These are phyloP conservation scores for Fusarium robinianum DNA, from an alignment of 2,329 filamentous ascomycete species.

Conservation along the genomic window DNA sequence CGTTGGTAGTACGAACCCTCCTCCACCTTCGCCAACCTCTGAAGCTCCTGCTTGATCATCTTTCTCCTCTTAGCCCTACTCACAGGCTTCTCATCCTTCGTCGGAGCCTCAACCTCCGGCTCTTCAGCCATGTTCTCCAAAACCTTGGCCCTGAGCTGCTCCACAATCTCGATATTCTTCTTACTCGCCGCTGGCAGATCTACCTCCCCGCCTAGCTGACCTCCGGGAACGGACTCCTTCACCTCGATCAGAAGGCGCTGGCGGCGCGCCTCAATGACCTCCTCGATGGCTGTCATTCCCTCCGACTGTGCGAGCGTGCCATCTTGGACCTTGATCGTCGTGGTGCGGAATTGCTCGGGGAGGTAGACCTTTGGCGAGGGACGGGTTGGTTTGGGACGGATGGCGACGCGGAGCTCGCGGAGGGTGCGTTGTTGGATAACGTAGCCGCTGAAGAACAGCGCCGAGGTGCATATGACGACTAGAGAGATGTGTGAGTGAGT, in stretches of 20 bases:
- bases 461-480: slow-evolving; percentile 78
- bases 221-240: slow-evolving; percentile 39
- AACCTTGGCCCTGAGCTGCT: slow-evolving; percentile 39
- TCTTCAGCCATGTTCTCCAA: slow-evolving; percentile 42
- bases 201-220: slow-evolving; percentile 18
- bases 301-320: slow-evolving; percentile 50
- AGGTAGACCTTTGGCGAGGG: slow-evolving; percentile 54
- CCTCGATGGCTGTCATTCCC: too few relatives aligned
- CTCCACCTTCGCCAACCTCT: slow-evolving; percentile 50
- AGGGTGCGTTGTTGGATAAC: slow-evolving; percentile 86
- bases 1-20: slow-evolving; percentile 58
- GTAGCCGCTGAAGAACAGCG: slow-evolving; percentile 88
- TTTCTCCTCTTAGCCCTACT: slow-evolving; percentile 58
- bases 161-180: slow-evolving; percentile 41
- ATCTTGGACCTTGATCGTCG: slow-evolving; percentile 53
- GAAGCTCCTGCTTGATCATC: slow-evolving; percentile 63
- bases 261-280: slow-evolving; percentile 36
- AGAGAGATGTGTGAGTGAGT: slow-evolving; percentile 10
- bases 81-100: slow-evolving; percentile 52
- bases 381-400: slow-evolving; percentile 54
- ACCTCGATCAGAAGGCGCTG: slow-evolving; percentile 43
- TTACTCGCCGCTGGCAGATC: slow-evolving; percentile 15
- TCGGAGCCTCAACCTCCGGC: slow-evolving; percentile 43
- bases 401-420: slow-evolving; percentile 72
- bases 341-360: slow-evolving; percentile 54